phyloP scores from a whole-genome alignment of 2,329 filamentous ascomycete genomes.

The Botrytis porri region DNA sequence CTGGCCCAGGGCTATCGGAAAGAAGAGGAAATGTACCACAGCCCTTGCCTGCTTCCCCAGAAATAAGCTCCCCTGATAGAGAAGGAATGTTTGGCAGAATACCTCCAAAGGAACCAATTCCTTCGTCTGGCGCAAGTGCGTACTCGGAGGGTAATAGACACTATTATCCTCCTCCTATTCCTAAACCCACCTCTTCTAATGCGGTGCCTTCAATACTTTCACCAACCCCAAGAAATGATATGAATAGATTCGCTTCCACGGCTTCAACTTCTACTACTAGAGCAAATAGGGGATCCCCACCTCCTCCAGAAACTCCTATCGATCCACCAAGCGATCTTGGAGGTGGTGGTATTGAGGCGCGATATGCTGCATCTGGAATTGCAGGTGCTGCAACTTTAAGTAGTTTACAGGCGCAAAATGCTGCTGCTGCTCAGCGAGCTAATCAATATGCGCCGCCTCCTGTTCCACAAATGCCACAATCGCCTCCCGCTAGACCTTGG shows the following conservation, averaged over 20 bases:
- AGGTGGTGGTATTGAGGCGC: conserved; percentile 80
- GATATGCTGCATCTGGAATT: conserved; percentile 88
- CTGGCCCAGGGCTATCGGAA: conserved; percentile 69
- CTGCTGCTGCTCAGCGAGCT: conserved; percentile 75
- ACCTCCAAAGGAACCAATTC: conserved; percentile 40
- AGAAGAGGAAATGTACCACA: conserved; percentile 78
- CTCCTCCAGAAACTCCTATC: conserved; percentile 88
- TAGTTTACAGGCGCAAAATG: conserved; percentile 68
- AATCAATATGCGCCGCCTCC: conserved; percentile 67
- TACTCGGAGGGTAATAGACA: conserved; percentile 32
- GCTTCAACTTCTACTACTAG: conserved; percentile 91
- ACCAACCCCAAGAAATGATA: conserved; percentile 40
- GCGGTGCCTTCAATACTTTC: conserved; percentile 30
- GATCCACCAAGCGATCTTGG: conserved; percentile 68
- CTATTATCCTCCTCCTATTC: conserved; percentile 58
- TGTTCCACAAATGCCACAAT: conserved; percentile 41
- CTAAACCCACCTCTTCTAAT: conserved; percentile 28
- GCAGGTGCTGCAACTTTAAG: conserved; percentile 80
- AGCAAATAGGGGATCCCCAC: conserved; percentile 87
- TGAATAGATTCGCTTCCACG: conserved; percentile 70
- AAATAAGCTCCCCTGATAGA: conserved; percentile 70
- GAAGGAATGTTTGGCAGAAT: conserved; percentile 71
- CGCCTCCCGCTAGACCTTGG: conserved; percentile 65
- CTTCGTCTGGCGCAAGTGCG: conserved; percentile 21
- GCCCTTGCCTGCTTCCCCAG: conserved; percentile 78